These are phyloP conservation scores for Biscutella auriculata DNA, from an alignment of 441 rosid genomes.

Conservation along the genomic window DNA sequence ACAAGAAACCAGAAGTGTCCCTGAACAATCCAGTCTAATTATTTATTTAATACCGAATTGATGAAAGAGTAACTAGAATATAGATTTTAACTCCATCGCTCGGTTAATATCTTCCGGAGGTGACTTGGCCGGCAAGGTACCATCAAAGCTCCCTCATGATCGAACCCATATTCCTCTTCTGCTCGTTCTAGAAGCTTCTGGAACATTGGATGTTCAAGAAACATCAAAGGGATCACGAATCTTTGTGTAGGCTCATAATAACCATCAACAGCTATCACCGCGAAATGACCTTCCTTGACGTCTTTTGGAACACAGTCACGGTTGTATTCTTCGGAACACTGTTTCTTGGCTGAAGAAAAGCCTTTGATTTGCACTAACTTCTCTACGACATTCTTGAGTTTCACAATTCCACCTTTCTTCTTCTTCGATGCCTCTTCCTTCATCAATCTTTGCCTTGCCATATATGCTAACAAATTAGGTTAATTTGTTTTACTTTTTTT, in stretches of 20 bases:
- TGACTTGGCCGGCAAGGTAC: conserved; percentile 51
- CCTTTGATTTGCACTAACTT: conserved; percentile 34
- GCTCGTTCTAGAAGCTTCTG: conserved; percentile 44
- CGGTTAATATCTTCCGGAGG: conserved; percentile 39
- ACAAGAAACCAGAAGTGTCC: background rate
- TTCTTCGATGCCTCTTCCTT: conserved; percentile 28
- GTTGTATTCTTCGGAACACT: conserved; percentile 11
- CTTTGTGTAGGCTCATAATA: conserved; percentile 33
- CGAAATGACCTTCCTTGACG: conserved; percentile 68
- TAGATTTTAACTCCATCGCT: conserved; percentile 12
- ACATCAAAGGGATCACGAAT: conserved; percentile 45
- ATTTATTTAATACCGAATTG: background rate
- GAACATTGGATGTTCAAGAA: conserved; percentile 42
- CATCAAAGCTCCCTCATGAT: conserved; percentile 46
- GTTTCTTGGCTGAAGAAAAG: conserved; percentile 23
- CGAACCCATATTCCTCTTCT: conserved; percentile 61
- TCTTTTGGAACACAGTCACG: conserved; percentile 36
- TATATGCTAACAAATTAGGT: conserved; percentile 10
- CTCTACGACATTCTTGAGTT: conserved; percentile 40
- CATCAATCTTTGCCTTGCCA: conserved; percentile 27
- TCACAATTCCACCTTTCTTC: conserved; percentile 28
- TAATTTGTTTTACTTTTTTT: background rate
- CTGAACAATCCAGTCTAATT: background rate
- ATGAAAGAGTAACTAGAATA: background rate
- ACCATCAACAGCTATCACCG: conserved; percentile 39